Conservation (phyloP, 169 alveolate genomes). For the Fabrea salina region DNA sequence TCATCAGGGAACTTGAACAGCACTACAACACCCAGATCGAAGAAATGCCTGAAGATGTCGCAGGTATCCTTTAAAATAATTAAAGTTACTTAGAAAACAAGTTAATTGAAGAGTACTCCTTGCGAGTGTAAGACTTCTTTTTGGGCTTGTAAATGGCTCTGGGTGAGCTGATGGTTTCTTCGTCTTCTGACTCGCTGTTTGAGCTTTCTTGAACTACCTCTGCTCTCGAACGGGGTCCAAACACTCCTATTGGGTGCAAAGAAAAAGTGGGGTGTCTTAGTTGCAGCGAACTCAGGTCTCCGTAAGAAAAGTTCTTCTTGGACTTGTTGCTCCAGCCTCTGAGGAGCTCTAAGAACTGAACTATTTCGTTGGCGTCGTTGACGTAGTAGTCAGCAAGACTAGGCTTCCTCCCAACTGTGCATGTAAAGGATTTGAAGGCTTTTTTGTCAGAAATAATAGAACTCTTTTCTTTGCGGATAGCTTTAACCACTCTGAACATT, state of each 20-base stretch:
- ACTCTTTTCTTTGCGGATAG: slow-evolving; percentile 2
- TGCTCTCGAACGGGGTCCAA: no score
- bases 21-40: slow-evolving; percentile 98
- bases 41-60: slow-evolving; percentile 93
- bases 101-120: no score
- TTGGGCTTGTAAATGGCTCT: no score
- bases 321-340: not conserved
- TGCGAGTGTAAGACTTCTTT: no score
- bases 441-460: slow-evolving; percentile 13
- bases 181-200: no score
- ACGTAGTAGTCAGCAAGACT: slow-evolving; percentile 56
- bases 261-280: no score
- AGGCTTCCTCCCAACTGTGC: slow-evolving; percentile 68
- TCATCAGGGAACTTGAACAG: slow-evolving; percentile 94
- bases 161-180: no score
- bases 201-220: no score
- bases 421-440: slow-evolving; percentile 42
- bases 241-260: no score
- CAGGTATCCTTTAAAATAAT: not conserved
- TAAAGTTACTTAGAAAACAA: no score
- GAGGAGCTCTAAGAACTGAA: not conserved
- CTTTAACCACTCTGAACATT: slow-evolving; percentile 30
- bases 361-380: slow-evolving; percentile 48
- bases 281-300: not conserved
- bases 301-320: slow-evolving; percentile 8